Conservation (phyloP, 441 rosid species). For the Pelargonium cotyledonis region DNA sequence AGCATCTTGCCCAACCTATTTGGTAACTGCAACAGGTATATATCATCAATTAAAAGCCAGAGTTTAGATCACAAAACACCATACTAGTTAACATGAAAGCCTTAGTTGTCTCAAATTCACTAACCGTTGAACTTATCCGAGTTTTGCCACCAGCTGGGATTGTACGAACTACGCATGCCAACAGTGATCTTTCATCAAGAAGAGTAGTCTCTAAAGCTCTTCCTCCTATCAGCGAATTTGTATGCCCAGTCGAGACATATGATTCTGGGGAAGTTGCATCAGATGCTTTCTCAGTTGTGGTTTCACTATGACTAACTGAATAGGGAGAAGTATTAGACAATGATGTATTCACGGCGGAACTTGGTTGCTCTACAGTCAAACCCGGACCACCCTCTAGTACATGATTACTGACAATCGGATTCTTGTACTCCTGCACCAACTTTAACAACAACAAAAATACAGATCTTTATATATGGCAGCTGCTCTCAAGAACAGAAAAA, state of each 20-base stretch:
- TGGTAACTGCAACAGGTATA: constrained; percentile 52
- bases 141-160: constrained; percentile 93
- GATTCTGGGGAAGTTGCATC: constrained; percentile 40
- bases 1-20: constrained; percentile 96
- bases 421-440: constrained; percentile 43
- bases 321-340: constrained; percentile 30
- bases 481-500: constrained; percentile 7
- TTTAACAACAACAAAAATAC: constrained; percentile 16
- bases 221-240: constrained; percentile 21
- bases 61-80: constrained; percentile 1
- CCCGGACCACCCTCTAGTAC: constrained; percentile 32
- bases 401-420: constrained; percentile 28
- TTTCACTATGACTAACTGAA: constrained; percentile 29
- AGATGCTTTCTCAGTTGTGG: constrained; percentile 26
- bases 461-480: constrained; percentile 6
- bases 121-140: constrained; percentile 78
- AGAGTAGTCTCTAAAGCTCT: constrained; percentile 47
- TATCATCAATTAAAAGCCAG: not conserved
- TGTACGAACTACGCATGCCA: constrained; percentile 92
- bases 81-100: not conserved
- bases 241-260: constrained; percentile 32
- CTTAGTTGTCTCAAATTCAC: constrained; percentile 23
- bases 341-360: constrained; percentile 33
- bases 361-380: constrained; percentile 35
- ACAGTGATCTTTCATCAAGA: constrained; percentile 78